Conservation (phyloP, 176 grass and related monocot species). For the Triticum timopheevii region DNA sequence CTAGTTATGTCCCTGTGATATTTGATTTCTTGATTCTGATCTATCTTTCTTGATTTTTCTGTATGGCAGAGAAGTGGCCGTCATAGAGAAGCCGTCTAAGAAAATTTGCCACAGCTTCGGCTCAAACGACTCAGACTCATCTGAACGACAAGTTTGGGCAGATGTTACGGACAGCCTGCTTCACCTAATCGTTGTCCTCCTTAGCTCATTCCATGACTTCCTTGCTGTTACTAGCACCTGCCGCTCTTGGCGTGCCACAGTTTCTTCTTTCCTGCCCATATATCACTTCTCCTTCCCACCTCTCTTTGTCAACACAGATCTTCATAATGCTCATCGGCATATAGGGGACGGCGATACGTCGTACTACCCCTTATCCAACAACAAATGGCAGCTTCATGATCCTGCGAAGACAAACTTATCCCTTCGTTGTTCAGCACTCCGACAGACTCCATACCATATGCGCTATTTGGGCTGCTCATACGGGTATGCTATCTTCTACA, state of each 20-base stretch:
- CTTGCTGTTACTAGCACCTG: no score
- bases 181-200: constrained; percentile 34
- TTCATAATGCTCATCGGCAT: neutral
- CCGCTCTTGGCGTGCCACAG: constrained; percentile 38
- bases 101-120: neutral
- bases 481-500: constrained; percentile 44
- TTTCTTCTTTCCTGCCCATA: constrained; percentile 1
- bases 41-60: no score
- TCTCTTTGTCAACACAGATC: constrained; percentile 22
- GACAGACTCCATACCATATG: neutral
- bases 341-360: neutral
- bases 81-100: neutral
- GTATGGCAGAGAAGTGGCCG: no score
- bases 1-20: no score
- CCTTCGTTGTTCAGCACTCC: neutral
- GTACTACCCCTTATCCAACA: neutral
- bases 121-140: neutral
- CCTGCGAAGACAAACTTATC: neutral
- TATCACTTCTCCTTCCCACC: constrained; percentile 29
- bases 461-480: constrained; percentile 44
- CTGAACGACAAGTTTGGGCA: constrained; percentile 28
- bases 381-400: constrained; percentile 21
- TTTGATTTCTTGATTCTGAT: no score
- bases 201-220: constrained; percentile 33
- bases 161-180: constrained; percentile 42